Evolutionary conservation across 228 moss, liverwort and hornwort genomes (phyloP).

Genomic region (Sphagnum magellanicum): DNA sequence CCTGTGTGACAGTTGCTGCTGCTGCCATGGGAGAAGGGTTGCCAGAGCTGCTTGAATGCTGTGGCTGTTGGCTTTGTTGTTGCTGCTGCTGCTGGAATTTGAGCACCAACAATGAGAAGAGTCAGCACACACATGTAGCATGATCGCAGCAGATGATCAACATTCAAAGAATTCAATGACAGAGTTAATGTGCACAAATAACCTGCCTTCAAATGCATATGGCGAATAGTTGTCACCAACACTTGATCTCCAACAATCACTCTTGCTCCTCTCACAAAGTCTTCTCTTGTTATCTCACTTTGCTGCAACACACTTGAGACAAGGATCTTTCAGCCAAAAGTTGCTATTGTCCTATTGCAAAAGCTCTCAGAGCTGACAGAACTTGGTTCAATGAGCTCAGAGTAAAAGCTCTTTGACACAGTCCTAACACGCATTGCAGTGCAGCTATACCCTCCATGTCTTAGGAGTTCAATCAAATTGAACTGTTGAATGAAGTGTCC

Average conservation of each 20-base stretch:
- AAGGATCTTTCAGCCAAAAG: too few species aligned
- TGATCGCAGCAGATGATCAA: too few species aligned
- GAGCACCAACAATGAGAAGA: too few species aligned
- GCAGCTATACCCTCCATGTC: too few species aligned
- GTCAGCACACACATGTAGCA: neutral
- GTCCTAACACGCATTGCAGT: too few species aligned
- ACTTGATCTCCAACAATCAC: conserved; percentile 89
- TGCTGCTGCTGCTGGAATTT: conserved; percentile 33
- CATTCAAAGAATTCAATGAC: too few species aligned
- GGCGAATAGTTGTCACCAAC: conserved; percentile 87
- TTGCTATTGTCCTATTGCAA: too few species aligned
- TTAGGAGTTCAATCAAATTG: too few species aligned
- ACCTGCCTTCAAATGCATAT: conserved; percentile 87
- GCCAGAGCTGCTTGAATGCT: conserved; percentile 36
- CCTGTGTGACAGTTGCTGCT: conserved; percentile 12
- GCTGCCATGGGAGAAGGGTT: conserved; percentile 26
- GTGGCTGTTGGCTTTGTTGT: conserved; percentile 27
- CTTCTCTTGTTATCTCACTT: conserved; percentile 91
- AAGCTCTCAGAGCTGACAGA: too few species aligned
- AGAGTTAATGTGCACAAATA: neutral
- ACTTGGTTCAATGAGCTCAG: too few species aligned
- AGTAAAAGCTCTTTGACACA: too few species aligned
- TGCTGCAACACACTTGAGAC: conserved; percentile 29
- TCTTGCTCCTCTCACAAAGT: conserved; percentile 93
- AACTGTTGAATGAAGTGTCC: too few species aligned